Conservation (phyloP, 139 green algal species). For the Spirogloea muscicola region DNA sequence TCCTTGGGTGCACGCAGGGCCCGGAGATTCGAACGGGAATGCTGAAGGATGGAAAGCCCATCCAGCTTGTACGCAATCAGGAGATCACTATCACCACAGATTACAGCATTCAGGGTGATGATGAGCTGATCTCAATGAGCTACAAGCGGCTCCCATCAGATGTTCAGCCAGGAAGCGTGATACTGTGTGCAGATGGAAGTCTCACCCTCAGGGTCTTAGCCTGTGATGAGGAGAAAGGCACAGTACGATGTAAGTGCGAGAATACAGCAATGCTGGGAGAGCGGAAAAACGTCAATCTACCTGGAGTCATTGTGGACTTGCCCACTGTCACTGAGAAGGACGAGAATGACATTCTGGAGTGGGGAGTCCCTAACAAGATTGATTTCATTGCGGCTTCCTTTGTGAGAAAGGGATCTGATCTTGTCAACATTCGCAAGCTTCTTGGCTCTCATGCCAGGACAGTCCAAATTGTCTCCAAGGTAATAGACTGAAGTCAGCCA, state of each 20-base stretch:
- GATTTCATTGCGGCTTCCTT: constrained; percentile 99
- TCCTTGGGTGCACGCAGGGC: constrained; percentile 56
- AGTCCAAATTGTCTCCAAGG: constrained; percentile 91
- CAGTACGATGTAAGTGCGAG: constrained; percentile 60
- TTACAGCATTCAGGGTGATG: constrained; percentile 76
- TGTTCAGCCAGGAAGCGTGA: constrained; percentile 65
- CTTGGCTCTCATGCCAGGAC: constrained; percentile 64
- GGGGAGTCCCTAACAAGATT: constrained; percentile 91
- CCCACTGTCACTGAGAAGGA: constrained; percentile 96
- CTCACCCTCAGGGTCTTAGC: constrained; percentile 89
- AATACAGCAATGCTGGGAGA: constrained; percentile 91
- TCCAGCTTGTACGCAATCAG: constrained; percentile 12
- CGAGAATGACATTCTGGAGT: constrained; percentile 83
- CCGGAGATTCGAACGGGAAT: constrained; percentile 94
- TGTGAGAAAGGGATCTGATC: constrained; percentile 87
- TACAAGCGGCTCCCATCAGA: constrained; percentile 44
- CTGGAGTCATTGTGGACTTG: constrained; percentile 93
- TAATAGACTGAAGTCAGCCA: neutral
- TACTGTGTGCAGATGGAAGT: constrained; percentile 75
- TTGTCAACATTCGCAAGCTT: constrained; percentile 81
- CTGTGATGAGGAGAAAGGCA: constrained; percentile 68
- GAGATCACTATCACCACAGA: constrained; percentile 72
- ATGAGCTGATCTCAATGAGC: constrained; percentile 71
- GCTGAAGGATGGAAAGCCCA: constrained; percentile 53
- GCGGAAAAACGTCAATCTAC: constrained; percentile 97